Evolutionary conservation across 192 early-diverging fungal species (phyloP), one percentile per base, ranked within the genome.

Genomic region (Mortierella hygrophila): DNA sequence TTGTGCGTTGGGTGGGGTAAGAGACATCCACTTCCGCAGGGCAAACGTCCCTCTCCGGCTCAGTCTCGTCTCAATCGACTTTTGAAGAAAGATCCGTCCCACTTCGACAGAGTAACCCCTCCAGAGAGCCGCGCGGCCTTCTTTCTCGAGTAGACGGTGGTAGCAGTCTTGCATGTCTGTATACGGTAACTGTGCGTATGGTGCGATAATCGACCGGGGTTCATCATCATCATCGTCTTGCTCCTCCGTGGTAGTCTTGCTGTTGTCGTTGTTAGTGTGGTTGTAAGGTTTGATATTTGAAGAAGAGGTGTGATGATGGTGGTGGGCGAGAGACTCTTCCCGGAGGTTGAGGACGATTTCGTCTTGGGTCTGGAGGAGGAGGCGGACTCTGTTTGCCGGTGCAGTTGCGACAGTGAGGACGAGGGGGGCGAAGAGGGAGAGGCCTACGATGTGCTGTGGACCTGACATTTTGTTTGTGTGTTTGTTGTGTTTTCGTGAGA

Each of bases 301-400:
- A 71, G 54, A 18, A 60, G 68, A 35, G 18, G 20, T 8, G 38
- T 65, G 81, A 4, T 41, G 32, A 18, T 37, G 21, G 47, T 82
- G 75, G n/a, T 52, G 75, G 1, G 70, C 46, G n/a, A 73, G 65
- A 18, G 83, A 85, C 57, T 85, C 83, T 23, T 85, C 73, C 2
- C 83, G 78, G 10, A 85, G 72, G 70, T 85, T 85, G 44, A 77
- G 83, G 47, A 85, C 80, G 57, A 85, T 79, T 16, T 85, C 83
- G 42, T 85, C 83, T 38, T 85, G 83, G 23, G 78, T 76, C 35
- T 85, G 83, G 46, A 85, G 74, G 40, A 85, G 47, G 11, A 85
- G 78, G 35, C 29, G 29, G 75, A 85, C 63, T 44, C 83, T 78
- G 23, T 85, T 78, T 35, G 83, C 78, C 8, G 83, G 83, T 18